These are phyloP conservation scores for Nemania sp. DNA, from an alignment of 2,329 filamentous ascomycete genomes.

Conservation along the genomic window DNA sequence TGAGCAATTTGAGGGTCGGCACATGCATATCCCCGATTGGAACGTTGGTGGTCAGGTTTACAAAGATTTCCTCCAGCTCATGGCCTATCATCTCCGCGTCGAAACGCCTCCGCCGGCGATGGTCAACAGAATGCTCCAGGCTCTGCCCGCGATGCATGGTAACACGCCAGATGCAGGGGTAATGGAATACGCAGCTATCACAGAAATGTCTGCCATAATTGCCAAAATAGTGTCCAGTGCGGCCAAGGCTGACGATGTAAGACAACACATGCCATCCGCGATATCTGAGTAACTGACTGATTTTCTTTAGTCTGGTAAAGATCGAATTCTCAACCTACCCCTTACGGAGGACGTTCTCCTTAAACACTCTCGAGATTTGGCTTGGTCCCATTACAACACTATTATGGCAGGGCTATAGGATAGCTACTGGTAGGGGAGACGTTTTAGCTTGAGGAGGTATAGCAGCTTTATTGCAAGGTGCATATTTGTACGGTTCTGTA, in stretches of 20 bases:
- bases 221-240: slow-evolving; percentile 39
- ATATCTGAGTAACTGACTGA: slow-evolving; percentile 24
- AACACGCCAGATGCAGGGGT: slow-evolving; percentile 41
- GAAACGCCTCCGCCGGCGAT: slow-evolving; percentile 48
- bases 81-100: slow-evolving; percentile 45
- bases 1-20: slow-evolving; percentile 67
- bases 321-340: slow-evolving; percentile 39
- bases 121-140: slow-evolving; percentile 60
- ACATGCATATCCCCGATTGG: slow-evolving; percentile 72
- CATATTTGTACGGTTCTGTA: too few species aligned
- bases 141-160: slow-evolving; percentile 58
- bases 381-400: slow-evolving; percentile 39
- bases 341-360: slow-evolving; percentile 41
- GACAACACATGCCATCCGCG: slow-evolving; percentile 7
- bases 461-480: slow-evolving; percentile 3
- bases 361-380: slow-evolving; percentile 39
- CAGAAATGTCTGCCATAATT: slow-evolving; percentile 42
- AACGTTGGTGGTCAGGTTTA: slow-evolving; percentile 80
- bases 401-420: slow-evolving; percentile 37
- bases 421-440: neutral
- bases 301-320: slow-evolving; percentile 35
- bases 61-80: slow-evolving; percentile 58
- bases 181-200: slow-evolving; percentile 40
- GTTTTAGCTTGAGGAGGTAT: neutral
- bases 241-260: slow-evolving; percentile 39